phyloP scores from a whole-genome alignment of 441 rosid genomes.

The Melastoma candidum region DNA sequence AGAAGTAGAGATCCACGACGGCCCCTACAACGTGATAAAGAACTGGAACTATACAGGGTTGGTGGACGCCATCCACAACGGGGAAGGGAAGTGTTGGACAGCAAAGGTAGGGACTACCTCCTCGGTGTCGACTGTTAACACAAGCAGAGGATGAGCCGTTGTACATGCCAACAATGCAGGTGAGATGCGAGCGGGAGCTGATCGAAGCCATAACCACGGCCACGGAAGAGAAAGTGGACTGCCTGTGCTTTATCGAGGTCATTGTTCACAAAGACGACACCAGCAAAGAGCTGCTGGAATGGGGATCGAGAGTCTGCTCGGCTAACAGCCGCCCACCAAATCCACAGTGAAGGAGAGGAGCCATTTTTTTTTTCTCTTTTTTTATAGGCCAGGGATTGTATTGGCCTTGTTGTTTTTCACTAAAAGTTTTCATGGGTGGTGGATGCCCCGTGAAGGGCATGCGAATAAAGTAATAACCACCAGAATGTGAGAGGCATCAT shows the following conservation, averaged over 20 bases:
- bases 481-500: too few relatives aligned
- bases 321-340: slow-evolving; percentile 16
- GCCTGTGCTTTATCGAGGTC: slow-evolving; percentile 17
- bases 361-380: background rate
- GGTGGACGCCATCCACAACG: background rate
- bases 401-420: background rate
- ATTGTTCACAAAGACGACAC: slow-evolving; percentile 18
- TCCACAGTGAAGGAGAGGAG: slow-evolving; percentile 18
- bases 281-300: slow-evolving; percentile 17
- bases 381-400: background rate
- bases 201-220: slow-evolving; percentile 20
- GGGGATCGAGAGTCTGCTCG: slow-evolving; percentile 16
- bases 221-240: slow-evolving; percentile 20
- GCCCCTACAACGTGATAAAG: slow-evolving; percentile 13
- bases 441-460: too few relatives aligned
- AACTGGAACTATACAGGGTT: slow-evolving; percentile 2
- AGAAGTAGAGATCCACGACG: slow-evolving; percentile 11
- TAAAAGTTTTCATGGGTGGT: too few relatives aligned
- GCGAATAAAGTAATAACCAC: too few relatives aligned
- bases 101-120: slow-evolving; percentile 1
- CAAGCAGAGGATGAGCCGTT: background rate
- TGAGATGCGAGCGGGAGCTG: slow-evolving; percentile 16
- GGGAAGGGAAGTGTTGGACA: slow-evolving; percentile 12
- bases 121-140: too few relatives aligned
- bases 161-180: slow-evolving; percentile 7